phyloP scores from a whole-genome alignment of 1,284 basidiomycete genomes.

The Trichosporon sp. region DNA sequence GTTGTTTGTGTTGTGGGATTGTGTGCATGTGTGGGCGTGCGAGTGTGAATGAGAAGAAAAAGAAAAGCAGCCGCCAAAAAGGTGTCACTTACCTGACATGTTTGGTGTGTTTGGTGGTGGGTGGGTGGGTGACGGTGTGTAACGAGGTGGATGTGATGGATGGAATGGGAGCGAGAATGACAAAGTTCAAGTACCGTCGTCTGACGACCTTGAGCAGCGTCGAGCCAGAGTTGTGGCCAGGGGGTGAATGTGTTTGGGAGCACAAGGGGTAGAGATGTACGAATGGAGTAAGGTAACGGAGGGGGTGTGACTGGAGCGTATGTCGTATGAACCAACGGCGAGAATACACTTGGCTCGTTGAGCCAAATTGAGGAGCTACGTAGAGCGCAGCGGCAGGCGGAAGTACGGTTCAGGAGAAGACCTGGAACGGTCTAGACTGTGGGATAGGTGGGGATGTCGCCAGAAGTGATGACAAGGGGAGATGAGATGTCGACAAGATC shows the following conservation, averaged over 20 bases:
- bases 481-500: background rate
- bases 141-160: background rate
- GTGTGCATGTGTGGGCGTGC: background rate
- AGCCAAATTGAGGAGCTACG: slow-evolving; percentile 4
- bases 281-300: slow-evolving; percentile 11
- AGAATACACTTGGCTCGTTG: background rate
- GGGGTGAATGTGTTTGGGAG: background rate
- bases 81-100: slow-evolving; percentile 11
- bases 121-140: background rate
- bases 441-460: background rate
- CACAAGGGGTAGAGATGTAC: slow-evolving; percentile 11
- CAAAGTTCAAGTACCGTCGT: slow-evolving; percentile 4
- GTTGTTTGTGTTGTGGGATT: background rate
- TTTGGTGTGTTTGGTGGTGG: background rate
- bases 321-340: slow-evolving; percentile 5
- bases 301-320: slow-evolving; percentile 1
- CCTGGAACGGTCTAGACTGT: background rate
- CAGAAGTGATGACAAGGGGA: background rate
- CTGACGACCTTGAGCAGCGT: background rate
- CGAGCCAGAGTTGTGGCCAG: slow-evolving; percentile 18
- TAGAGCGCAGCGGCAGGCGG: background rate
- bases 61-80: slow-evolving; percentile 9
- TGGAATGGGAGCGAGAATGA: slow-evolving; percentile 11
- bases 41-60: slow-evolving; percentile 6
- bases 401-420: background rate